Evolutionary conservation across 768 basidiomycete species (phyloP).

Genomic region (Tubosaeta brunneosetosa): DNA sequence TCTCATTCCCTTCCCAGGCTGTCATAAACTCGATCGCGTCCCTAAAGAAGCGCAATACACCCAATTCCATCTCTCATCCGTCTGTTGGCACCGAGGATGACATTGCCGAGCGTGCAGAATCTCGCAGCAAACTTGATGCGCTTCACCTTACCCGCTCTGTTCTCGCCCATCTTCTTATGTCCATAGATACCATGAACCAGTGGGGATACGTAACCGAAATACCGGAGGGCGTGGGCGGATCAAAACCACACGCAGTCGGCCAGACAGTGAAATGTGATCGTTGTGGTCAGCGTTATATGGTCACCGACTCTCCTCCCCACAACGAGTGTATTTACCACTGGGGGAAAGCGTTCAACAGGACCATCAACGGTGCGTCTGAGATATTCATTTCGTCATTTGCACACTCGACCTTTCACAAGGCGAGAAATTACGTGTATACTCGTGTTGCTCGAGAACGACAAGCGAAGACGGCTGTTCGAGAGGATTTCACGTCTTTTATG

Average conservation of each 20-base stretch:
- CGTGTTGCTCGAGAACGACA: slow-evolving; percentile 70
- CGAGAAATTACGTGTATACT: slow-evolving; percentile 63
- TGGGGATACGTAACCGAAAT: slow-evolving; percentile 73
- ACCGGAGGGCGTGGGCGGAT: slow-evolving; percentile 64
- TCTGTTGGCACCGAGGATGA: slow-evolving; percentile 78
- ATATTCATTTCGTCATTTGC: not conserved
- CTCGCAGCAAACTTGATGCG: slow-evolving; percentile 47
- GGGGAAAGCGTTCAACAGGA: slow-evolving; percentile 63
- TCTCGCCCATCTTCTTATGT: slow-evolving; percentile 57
- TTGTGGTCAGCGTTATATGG: slow-evolving; percentile 65
- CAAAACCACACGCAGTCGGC: slow-evolving; percentile 57
- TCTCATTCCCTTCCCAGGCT: slow-evolving; percentile 35
- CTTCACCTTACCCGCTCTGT: slow-evolving; percentile 49
- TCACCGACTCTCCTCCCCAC: slow-evolving; percentile 53
- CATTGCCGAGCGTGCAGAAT: slow-evolving; percentile 49
- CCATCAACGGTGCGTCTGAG: slow-evolving; percentile 54
- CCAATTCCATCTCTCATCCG: slow-evolving; percentile 54
- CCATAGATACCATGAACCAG: slow-evolving; percentile 48
- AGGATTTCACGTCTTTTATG: slow-evolving; percentile 91
- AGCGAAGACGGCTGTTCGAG: slow-evolving; percentile 63
- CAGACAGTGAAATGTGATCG: slow-evolving; percentile 70
- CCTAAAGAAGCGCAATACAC: slow-evolving; percentile 50
- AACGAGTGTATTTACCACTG: slow-evolving; percentile 78
- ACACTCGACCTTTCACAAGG: slow-evolving; percentile 37
- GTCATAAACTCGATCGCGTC: slow-evolving; percentile 48